Evolutionary conservation across 75 land plant species (phyloP).

Genomic region (Chamaecyparis obtusa): DNA sequence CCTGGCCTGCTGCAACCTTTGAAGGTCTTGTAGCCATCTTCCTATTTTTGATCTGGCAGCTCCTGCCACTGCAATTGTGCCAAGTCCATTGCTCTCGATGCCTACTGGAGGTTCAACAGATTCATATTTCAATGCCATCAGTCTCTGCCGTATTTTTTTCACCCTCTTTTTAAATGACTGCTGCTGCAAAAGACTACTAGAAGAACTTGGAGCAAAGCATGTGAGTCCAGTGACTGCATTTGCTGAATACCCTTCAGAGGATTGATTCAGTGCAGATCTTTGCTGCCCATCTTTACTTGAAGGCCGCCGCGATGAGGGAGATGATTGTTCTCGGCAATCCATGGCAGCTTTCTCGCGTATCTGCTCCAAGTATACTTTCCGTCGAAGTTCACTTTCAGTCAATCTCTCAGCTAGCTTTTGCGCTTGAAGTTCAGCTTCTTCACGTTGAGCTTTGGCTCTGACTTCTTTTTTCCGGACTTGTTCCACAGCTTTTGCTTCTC

Average conservation of each 20-base stretch:
- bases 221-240: conserved; percentile 13
- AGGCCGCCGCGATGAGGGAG: conserved; percentile 68
- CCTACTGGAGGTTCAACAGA: conserved; percentile 58
- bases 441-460: conserved; percentile 90
- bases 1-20: conserved; percentile 69
- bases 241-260: conserved; percentile 35
- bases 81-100: conserved; percentile 60
- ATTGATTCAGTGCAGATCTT: conserved; percentile 25
- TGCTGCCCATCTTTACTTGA: conserved; percentile 56
- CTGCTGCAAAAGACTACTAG: conserved; percentile 25
- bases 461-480: conserved; percentile 82
- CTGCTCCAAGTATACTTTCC: conserved; percentile 88
- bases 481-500: conserved; percentile 86
- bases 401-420: conserved; percentile 89
- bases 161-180: conserved; percentile 73
- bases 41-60: conserved; percentile 80
- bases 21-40: conserved; percentile 93
- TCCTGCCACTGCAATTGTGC: conserved; percentile 53
- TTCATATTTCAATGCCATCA: conserved; percentile 80
- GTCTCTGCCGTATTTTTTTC: conserved; percentile 75
- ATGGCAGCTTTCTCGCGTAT: conserved; percentile 90
- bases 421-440: conserved; percentile 89
- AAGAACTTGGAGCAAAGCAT: conserved; percentile 13
- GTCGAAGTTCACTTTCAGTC: conserved; percentile 87
- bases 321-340: conserved; percentile 87